phyloP scores from a whole-genome alignment of 257 asterid genomes.

The Solanum sitiens region DNA sequence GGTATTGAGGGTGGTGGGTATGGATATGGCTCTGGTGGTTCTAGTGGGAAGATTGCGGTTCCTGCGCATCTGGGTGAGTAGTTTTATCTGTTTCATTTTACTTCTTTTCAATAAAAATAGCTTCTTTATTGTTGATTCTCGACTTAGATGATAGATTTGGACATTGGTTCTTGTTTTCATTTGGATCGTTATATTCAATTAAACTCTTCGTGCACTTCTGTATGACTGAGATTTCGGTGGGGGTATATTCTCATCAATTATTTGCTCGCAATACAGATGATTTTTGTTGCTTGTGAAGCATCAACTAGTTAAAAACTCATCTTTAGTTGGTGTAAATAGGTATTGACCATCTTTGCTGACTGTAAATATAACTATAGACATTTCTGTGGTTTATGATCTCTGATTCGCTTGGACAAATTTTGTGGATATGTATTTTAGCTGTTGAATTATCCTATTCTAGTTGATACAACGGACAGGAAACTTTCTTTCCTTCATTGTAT shows the following conservation, averaged over 20 bases:
- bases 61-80: slow-evolving; percentile 55
- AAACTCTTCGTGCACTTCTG: background rate
- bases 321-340: background rate
- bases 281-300: background rate
- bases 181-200: background rate
- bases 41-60: slow-evolving; percentile 39
- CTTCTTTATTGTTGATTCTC: background rate
- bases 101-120: background rate
- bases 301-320: background rate
- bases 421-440: background rate
- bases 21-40: slow-evolving; percentile 50
- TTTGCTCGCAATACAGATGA: background rate
- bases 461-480: background rate
- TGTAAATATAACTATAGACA: background rate
- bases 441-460: background rate
- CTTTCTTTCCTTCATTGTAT: background rate
- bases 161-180: background rate
- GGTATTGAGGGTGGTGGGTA: slow-evolving; percentile 48
- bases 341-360: background rate
- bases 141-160: background rate
- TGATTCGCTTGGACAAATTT: background rate
- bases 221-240: background rate
- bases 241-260: background rate
- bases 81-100: background rate
- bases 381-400: background rate